Conservation (phyloP, 495 filamentous ascomycete species). For the Diplogelasinospora grovesii region DNA sequence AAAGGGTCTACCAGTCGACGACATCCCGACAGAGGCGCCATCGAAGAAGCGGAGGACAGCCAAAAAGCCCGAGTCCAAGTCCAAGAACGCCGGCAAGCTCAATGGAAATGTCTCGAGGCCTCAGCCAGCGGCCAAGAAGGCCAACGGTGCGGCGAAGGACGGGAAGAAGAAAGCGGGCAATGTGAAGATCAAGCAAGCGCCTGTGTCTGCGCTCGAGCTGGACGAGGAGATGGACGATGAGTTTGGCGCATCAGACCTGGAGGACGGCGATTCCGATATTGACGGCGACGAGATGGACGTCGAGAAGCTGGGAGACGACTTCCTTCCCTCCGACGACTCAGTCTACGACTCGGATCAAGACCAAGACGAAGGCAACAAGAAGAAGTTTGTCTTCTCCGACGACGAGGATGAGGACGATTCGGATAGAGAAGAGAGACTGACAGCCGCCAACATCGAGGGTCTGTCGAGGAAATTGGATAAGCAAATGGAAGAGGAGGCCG, state of each 20-base stretch:
- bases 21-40: slow-evolving; percentile 32
- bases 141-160: slow-evolving; percentile 30
- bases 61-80: slow-evolving; percentile 14
- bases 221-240: slow-evolving; percentile 48
- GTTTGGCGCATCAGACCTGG: slow-evolving; percentile 45
- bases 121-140: slow-evolving; percentile 27
- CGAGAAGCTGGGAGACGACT: slow-evolving; percentile 45
- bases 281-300: slow-evolving; percentile 34
- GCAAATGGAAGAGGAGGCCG: slow-evolving; percentile 60
- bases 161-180: slow-evolving; percentile 31
- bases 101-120: slow-evolving; percentile 28
- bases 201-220: slow-evolving; percentile 34
- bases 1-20: slow-evolving; percentile 48
- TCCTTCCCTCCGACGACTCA: slow-evolving; percentile 53
- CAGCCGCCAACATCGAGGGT: slow-evolving; percentile 92
- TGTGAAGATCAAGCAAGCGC: slow-evolving; percentile 42
- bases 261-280: slow-evolving; percentile 45
- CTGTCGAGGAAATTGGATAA: slow-evolving; percentile 75
- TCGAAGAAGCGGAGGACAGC: slow-evolving; percentile 62
- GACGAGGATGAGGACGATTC: slow-evolving; percentile 88
- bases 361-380: slow-evolving; percentile 55
- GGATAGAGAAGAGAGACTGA: slow-evolving; percentile 84
- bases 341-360: slow-evolving; percentile 73
- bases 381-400: slow-evolving; percentile 77
- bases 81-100: slow-evolving; percentile 4